A percentile compares a stretch with the other conserved stretches of the same genome.
These are phyloP conservation scores for Kluyveromyces aestuarii DNA, from an alignment of 805 yeast species.

Conservation along the genomic window DNA sequence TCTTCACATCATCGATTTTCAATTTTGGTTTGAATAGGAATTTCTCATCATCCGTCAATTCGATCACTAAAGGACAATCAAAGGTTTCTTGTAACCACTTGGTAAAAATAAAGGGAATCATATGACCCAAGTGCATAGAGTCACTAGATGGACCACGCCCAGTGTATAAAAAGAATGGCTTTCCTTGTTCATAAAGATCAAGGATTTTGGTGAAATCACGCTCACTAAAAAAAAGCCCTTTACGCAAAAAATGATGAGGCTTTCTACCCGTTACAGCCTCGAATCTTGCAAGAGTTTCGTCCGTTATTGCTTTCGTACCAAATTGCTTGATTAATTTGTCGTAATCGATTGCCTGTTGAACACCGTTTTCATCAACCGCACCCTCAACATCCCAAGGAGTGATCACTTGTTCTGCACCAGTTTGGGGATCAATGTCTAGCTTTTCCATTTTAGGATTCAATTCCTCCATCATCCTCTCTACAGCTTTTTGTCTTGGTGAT, in stretches of 20 bases:
- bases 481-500: not conserved
- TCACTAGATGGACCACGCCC: slow-evolving; percentile 96
- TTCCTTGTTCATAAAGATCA: slow-evolving; percentile 87
- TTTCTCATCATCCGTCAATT: slow-evolving; percentile 94
- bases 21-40: slow-evolving; percentile 87
- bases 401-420: slow-evolving; percentile 43
- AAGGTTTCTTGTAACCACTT: slow-evolving; percentile 98
- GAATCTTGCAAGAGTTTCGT: slow-evolving; percentile 69
- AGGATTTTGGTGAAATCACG: slow-evolving; percentile 73
- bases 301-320: slow-evolving; percentile 68
- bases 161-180: slow-evolving; percentile 90
- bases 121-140: slow-evolving; percentile 93
- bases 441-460: slow-evolving; percentile 13
- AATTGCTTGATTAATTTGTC: slow-evolving; percentile 78
- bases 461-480: slow-evolving; percentile 4
- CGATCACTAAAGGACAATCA: slow-evolving; percentile 90
- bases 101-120: slow-evolving; percentile 91
- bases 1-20: slow-evolving; percentile 80
- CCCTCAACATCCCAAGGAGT: slow-evolving; percentile 99
- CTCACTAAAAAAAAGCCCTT: slow-evolving; percentile 90
- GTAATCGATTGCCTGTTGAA: slow-evolving; percentile 85
- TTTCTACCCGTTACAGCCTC: slow-evolving; percentile 74
- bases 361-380: slow-evolving; percentile 84
- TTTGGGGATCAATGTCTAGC: slow-evolving; percentile 8
- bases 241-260: slow-evolving; percentile 84